Conservation (phyloP, 2,329 filamentous ascomycete species). For the Plenodomus biglobosus region DNA sequence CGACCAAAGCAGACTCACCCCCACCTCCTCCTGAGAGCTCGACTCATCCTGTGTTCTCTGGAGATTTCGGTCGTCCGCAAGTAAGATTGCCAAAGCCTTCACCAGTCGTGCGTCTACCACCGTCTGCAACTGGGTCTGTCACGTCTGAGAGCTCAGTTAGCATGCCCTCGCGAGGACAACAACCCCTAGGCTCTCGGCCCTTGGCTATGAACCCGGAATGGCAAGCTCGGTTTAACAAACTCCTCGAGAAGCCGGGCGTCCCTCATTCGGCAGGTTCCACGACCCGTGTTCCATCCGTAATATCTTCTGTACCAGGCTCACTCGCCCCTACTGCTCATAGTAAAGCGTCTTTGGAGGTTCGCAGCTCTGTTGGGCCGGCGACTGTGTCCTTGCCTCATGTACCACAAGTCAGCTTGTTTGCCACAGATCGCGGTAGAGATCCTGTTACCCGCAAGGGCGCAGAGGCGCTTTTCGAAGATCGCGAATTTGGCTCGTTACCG, state of each 20-base stretch:
- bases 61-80: constrained; percentile 64
- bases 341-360: constrained; percentile 59
- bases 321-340: constrained; percentile 68
- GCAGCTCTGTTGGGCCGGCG: constrained; percentile 53
- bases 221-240: constrained; percentile 82
- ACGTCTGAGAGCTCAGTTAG: constrained; percentile 43
- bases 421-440: constrained; percentile 38
- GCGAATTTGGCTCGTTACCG: constrained; percentile 52
- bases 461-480: constrained; percentile 49
- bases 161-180: constrained; percentile 40
- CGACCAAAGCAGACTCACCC: constrained; percentile 34
- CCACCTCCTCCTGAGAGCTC: constrained; percentile 68
- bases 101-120: constrained; percentile 80
- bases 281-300: constrained; percentile 35
- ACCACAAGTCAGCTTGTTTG: constrained; percentile 21
- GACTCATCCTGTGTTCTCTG: constrained; percentile 72
- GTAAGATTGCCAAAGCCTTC: constrained; percentile 70
- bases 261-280: constrained; percentile 32
- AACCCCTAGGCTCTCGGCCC: constrained; percentile 40
- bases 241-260: constrained; percentile 63
- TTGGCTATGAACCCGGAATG: constrained; percentile 57
- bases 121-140: constrained; percentile 48
- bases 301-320: constrained; percentile 45
- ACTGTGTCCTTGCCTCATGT: constrained; percentile 68
- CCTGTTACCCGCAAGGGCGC: constrained; percentile 45